Percentiles rank a stretch among this genome's conserved stretches.
These are phyloP conservation scores for Phytophthora constricta DNA, from an alignment of 352 stramenopile genomes.

Conservation along the genomic window DNA sequence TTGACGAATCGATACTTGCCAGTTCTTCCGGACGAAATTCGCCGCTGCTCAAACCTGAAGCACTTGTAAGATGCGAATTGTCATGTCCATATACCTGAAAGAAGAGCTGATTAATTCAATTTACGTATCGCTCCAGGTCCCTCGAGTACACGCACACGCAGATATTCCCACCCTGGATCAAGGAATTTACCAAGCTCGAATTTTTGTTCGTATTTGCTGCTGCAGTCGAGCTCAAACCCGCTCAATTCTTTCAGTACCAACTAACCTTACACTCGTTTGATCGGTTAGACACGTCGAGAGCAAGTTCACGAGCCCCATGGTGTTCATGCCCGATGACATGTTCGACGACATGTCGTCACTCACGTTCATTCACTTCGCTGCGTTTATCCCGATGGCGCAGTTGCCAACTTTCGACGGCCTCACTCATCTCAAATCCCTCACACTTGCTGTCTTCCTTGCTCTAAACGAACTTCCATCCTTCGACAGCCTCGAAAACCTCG, in stretches of 20 bases:
- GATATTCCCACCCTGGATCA: slow-evolving; percentile 37
- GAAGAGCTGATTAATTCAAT: neutral
- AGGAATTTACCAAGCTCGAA: slow-evolving; percentile 36
- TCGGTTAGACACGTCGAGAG: slow-evolving; percentile 22
- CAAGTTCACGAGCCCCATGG: slow-evolving; percentile 1
- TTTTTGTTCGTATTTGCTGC: slow-evolving; percentile 33
- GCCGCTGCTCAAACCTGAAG: neutral
- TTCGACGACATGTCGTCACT: slow-evolving; percentile 14
- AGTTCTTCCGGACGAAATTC: slow-evolving; percentile 21
- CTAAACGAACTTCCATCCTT: slow-evolving; percentile 24
- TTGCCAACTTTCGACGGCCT: slow-evolving; percentile 31
- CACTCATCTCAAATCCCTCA: slow-evolving; percentile 31
- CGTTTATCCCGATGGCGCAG: slow-evolving; percentile 1
- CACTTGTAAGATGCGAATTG: slow-evolving; percentile 19
- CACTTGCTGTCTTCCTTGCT: slow-evolving; percentile 13
- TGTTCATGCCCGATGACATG: slow-evolving; percentile 30
- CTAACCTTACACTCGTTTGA: neutral
- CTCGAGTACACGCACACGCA: slow-evolving; percentile 41
- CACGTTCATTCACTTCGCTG: slow-evolving; percentile 31
- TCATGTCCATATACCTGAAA: slow-evolving; percentile 6
- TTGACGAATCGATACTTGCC: slow-evolving; percentile 23
- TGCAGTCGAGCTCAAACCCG: slow-evolving; percentile 7
- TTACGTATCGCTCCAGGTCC: slow-evolving; percentile 22
- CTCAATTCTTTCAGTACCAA: neutral
- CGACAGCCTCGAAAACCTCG: slow-evolving; percentile 16